phyloP scores from a whole-genome alignment of 2,329 filamentous ascomycete genomes.

The Xylariaceae sp. region DNA sequence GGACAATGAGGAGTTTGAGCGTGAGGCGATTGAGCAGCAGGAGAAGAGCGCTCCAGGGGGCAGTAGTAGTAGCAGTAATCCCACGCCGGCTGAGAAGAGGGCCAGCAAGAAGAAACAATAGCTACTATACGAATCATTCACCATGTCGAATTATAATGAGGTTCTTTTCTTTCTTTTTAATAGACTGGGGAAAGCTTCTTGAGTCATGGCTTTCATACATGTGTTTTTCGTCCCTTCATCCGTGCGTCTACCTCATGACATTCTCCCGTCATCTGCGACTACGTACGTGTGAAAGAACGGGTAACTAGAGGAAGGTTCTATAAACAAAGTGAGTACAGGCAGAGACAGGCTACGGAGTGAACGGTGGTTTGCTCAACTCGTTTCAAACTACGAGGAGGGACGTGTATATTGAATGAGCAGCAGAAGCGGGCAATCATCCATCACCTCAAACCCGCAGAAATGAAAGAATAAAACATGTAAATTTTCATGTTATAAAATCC shows the following conservation, averaged over 20 bases:
- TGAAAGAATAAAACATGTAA: no score
- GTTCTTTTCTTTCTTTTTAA: neutral
- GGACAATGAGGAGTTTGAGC: slow-evolving; percentile 69
- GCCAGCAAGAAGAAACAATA: slow-evolving; percentile 28
- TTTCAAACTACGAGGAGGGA: neutral
- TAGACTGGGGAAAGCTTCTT: neutral
- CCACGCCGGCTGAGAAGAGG: slow-evolving; percentile 28
- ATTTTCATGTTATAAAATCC: neutral
- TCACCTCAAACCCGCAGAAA: neutral
- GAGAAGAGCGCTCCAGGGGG: slow-evolving; percentile 25
- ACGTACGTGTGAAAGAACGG: neutral
- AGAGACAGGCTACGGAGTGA: neutral
- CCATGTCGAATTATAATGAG: neutral
- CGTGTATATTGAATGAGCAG: slow-evolving; percentile 5
- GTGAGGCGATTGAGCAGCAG: slow-evolving; percentile 25
- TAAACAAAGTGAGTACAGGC: neutral
- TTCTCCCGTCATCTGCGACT: neutral
- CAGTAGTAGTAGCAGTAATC: slow-evolving; percentile 3
- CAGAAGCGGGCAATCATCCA: neutral
- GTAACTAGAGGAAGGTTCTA: no score
- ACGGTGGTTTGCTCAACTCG: neutral
- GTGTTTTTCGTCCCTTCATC: no score
- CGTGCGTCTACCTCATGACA: neutral
- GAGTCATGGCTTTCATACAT: no score
- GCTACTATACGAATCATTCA: neutral